Conservation (phyloP, 345 rosid genomes). For the Brassica cretica region DNA sequence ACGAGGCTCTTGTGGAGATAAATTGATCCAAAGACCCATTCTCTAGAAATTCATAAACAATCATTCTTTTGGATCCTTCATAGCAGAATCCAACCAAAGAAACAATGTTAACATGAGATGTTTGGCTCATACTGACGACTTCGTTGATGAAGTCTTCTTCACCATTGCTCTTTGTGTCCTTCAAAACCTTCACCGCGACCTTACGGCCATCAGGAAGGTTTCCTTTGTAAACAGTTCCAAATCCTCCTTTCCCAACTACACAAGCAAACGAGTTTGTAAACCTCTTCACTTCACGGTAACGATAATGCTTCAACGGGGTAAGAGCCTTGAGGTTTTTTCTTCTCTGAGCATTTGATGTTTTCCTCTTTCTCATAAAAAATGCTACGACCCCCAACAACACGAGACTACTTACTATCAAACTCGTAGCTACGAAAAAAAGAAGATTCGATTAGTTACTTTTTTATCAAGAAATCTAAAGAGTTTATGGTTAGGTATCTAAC, state of each 20-base stretch:
- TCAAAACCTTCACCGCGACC: background rate
- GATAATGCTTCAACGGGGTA: background rate
- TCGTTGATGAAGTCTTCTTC: background rate
- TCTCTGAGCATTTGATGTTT: no score
- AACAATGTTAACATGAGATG: background rate
- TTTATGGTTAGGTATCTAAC: background rate
- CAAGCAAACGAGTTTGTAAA: background rate
- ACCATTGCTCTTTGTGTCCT: background rate
- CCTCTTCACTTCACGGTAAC: background rate
- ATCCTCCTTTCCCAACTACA: background rate
- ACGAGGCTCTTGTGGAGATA: background rate
- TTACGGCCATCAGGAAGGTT: background rate
- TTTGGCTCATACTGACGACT: background rate
- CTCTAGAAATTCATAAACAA: background rate
- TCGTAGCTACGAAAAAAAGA: background rate
- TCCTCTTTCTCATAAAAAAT: background rate
- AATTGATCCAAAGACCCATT: background rate
- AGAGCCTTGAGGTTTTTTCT: background rate
- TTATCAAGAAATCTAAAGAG: background rate
- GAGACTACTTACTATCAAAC: background rate
- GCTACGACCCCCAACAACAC: background rate
- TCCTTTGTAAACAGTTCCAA: background rate
- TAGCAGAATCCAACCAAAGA: background rate
- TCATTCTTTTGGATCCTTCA: background rate
- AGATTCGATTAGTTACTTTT: background rate